Evolutionary conservation across 2,329 filamentous ascomycete species (phyloP), one percentile per base, ranked within the genome.

Genomic region (Colletotrichum euphorbiae): DNA sequence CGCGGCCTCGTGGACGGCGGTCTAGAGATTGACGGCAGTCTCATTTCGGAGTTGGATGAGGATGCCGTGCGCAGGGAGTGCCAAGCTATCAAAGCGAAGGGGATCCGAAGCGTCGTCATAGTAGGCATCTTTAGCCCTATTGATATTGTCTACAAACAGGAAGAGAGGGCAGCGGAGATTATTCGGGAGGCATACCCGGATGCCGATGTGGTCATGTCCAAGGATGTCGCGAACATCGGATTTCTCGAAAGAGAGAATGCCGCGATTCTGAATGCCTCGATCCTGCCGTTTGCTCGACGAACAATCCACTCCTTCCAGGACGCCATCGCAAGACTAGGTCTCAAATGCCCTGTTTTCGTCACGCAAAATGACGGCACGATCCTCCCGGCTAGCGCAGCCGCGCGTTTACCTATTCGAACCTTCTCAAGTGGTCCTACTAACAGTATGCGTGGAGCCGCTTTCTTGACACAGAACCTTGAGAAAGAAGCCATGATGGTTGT

Each of bases 351-450:
- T 0, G 80, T 89, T 0, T 90, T 88, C 70, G 80, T 91, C 42
- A 88, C 87, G 0, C 84, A 89, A 71, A 91, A 91, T 61, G 88
- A 90, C 71, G 88, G 89, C 1, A 90, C 87, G 0, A 80, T 90
- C 2, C 76, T 89, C 7, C 82, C 84, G 5, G 86, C 83, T 0
- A 80, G 81, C 4, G 79, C 81, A 59, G 88, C 88, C 1, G 82
- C 86, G 0, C 77, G 80, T 9, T 76, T 89, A 38, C 89, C 89
- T 0, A 89, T 63, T 31, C 46, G 60, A 31, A 63, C 60, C 0
- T 63, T 63, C 52, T 63, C 60, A 11, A 88, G 85, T 38, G 48
- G 48, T 7, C 48, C 48, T 1, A 52, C 48, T n/a, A 52, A 52
- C 31, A 52, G 48, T 0, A 52, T 52, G 48, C 48, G 48, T 2